Conservation (phyloP, 1,139 yeast genomes). For the Diutina rugosa region DNA sequence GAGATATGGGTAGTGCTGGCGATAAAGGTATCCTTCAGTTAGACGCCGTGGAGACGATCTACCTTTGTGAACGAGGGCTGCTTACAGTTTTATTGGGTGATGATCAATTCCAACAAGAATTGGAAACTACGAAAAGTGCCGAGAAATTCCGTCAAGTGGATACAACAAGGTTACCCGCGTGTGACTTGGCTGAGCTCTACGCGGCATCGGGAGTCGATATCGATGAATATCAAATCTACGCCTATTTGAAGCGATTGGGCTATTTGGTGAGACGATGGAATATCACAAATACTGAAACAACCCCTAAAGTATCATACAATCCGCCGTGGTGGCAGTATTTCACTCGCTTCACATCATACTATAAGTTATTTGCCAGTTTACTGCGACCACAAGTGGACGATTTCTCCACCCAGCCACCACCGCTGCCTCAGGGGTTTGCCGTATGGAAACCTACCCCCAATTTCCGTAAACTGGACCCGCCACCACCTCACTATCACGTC, state of each 20-base stretch:
- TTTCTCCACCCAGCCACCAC: conserved; percentile 5
- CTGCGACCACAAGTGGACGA: conserved; percentile 16
- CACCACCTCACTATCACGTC: conserved; percentile 61
- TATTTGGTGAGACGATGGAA: conserved; percentile 34
- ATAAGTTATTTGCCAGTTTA: conserved; percentile 26
- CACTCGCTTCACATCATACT: conserved; percentile 8
- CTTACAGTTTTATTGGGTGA: conserved; percentile 37
- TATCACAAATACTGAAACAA: background rate
- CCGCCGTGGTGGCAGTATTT: background rate
- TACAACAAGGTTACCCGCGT: conserved; percentile 50
- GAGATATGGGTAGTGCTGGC: conserved; percentile 55
- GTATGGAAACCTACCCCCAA: conserved; percentile 78
- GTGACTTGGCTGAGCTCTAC: conserved; percentile 41
- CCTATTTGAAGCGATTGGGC: conserved; percentile 69
- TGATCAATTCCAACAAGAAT: conserved; percentile 5
- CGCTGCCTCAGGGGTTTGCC: conserved; percentile 25
- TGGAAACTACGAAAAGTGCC: conserved; percentile 9
- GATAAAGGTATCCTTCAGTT: conserved; percentile 21
- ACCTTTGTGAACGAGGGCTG: conserved; percentile 76
- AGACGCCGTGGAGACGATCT: conserved; percentile 55
- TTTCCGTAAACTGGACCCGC: conserved; percentile 55
- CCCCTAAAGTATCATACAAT: background rate
- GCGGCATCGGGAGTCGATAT: conserved; percentile 14
- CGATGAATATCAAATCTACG: conserved; percentile 57
- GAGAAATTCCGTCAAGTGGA: conserved; percentile 14